A percentile compares a stretch with the other conserved stretches of the same genome.
Evolutionary conservation across 1,139 yeast species (phyloP).

Genomic region (Suhomyces choctaworum): DNA sequence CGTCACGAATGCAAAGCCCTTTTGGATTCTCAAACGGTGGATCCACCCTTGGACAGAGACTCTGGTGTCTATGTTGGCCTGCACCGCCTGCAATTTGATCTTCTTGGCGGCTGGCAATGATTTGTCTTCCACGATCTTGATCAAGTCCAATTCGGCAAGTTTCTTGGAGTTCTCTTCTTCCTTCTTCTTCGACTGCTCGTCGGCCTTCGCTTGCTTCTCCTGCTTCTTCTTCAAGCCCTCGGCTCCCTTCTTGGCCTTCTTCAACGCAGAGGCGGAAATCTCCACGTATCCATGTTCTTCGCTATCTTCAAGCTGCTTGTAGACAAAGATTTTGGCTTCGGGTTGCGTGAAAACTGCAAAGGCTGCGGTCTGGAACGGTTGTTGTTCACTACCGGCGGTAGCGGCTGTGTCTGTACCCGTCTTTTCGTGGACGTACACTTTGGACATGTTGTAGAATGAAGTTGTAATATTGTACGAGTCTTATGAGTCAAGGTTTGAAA

Average conservation of each 20-base stretch:
- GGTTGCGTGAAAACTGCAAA: conserved; percentile 65
- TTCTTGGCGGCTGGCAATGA: conserved; percentile 68
- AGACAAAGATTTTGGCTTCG: conserved; percentile 64
- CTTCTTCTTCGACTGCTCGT: conserved; percentile 58
- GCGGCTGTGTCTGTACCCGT: conserved; percentile 64
- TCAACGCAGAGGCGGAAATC: conserved; percentile 89
- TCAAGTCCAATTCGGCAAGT: conserved; percentile 72
- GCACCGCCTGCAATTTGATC: conserved; percentile 62
- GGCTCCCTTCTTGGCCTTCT: conserved; percentile 95
- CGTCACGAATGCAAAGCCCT: conserved; percentile 87
- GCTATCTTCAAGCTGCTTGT: conserved; percentile 61
- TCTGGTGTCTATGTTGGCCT: conserved; percentile 57
- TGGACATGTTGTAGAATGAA: conserved; percentile 23
- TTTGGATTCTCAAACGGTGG: conserved; percentile 90
- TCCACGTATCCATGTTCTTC: conserved; percentile 62
- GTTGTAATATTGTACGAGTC: no score
- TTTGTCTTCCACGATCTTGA: conserved; percentile 69
- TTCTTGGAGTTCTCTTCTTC: conserved; percentile 70
- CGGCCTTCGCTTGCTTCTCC: conserved; percentile 72
- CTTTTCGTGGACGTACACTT: conserved; percentile 67
- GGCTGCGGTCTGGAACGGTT: conserved; percentile 82
- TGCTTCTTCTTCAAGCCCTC: conserved; percentile 89
- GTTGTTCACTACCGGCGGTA: conserved; percentile 58
- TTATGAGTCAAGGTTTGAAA: conserved; percentile 8
- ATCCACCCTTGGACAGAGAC: conserved; percentile 91